Evolutionary conservation across 441 rosid species (phyloP).

Genomic region (Codiaeum variegatum): DNA sequence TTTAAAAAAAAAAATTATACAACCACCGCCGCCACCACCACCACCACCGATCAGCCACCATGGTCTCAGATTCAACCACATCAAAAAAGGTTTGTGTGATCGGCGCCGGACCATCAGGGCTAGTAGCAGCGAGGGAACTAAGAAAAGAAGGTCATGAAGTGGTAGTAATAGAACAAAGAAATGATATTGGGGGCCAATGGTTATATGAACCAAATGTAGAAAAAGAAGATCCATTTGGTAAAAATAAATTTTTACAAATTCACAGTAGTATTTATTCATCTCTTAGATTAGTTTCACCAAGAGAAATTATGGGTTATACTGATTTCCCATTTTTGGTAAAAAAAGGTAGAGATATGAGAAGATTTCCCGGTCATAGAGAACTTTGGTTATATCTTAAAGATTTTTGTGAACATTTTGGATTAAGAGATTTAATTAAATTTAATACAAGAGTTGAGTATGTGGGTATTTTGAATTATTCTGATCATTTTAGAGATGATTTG

Average conservation of each 20-base stretch:
- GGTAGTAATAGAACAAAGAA: slow-evolving; percentile 76
- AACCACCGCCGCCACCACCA: too few species aligned
- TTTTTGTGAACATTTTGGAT: slow-evolving; percentile 58
- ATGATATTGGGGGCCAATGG: slow-evolving; percentile 96
- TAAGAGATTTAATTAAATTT: slow-evolving; percentile 68
- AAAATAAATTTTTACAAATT: slow-evolving; percentile 38
- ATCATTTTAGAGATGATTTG: slow-evolving; percentile 35
- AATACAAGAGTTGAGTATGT: slow-evolving; percentile 72
- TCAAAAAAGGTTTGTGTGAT: slow-evolving; percentile 67
- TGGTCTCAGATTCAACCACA: slow-evolving; percentile 35
- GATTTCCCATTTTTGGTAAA: slow-evolving; percentile 78
- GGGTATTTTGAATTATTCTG: slow-evolving; percentile 49
- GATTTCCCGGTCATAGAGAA: slow-evolving; percentile 82
- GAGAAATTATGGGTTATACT: slow-evolving; percentile 84
- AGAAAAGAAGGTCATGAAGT: slow-evolving; percentile 73
- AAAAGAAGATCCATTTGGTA: slow-evolving; percentile 54
- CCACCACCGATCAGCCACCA: slow-evolving; percentile 4
- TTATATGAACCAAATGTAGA: slow-evolving; percentile 56
- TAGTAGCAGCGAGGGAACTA: slow-evolving; percentile 80
- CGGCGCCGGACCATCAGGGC: slow-evolving; percentile 90
- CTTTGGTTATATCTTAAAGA: slow-evolving; percentile 72
- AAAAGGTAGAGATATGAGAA: slow-evolving; percentile 70
- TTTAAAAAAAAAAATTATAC: neutral
- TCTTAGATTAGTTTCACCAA: slow-evolving; percentile 59
- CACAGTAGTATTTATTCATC: slow-evolving; percentile 85